Percentiles rank a stretch among this genome's conserved stretches.
Conservation (phyloP, 2,329 filamentous ascomycete species). For the Fusarium armeniacum region DNA sequence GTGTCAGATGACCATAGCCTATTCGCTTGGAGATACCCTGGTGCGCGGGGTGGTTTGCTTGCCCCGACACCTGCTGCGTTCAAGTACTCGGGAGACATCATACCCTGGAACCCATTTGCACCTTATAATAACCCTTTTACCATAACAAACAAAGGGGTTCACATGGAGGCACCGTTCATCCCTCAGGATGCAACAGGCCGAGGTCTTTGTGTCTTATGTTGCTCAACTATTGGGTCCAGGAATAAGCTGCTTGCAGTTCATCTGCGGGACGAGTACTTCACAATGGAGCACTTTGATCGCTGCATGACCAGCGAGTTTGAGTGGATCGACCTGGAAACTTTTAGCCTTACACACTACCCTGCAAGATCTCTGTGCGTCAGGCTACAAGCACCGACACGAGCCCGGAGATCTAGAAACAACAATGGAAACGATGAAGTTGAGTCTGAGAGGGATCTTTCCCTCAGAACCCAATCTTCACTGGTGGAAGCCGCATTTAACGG, state of each 20-base stretch:
- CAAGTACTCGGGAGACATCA: neutral
- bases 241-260: neutral
- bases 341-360: neutral
- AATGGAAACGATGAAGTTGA: too few relatives aligned
- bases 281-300: conserved; percentile 36
- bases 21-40: neutral
- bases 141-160: conserved; percentile 17
- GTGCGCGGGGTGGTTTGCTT: neutral
- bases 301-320: neutral
- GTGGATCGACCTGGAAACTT: neutral
- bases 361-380: conserved; percentile 2
- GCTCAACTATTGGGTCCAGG: neutral
- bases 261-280: conserved; percentile 12
- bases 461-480: neutral
- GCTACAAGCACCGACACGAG: rapidly evolving
- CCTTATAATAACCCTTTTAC: neutral
- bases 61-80: conserved; percentile 6
- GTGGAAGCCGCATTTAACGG: conserved; percentile 2
- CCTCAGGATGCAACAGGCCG: neutral
- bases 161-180: conserved; percentile 21
- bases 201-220: conserved; percentile 20
- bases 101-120: conserved; percentile 17
- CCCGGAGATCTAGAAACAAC: rapidly evolving
- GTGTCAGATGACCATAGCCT: conserved; percentile 10
- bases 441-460: too few relatives aligned